Evolutionary conservation across 2,329 filamentous ascomycete species (phyloP).

Genomic region (Clonostachys sp.): DNA sequence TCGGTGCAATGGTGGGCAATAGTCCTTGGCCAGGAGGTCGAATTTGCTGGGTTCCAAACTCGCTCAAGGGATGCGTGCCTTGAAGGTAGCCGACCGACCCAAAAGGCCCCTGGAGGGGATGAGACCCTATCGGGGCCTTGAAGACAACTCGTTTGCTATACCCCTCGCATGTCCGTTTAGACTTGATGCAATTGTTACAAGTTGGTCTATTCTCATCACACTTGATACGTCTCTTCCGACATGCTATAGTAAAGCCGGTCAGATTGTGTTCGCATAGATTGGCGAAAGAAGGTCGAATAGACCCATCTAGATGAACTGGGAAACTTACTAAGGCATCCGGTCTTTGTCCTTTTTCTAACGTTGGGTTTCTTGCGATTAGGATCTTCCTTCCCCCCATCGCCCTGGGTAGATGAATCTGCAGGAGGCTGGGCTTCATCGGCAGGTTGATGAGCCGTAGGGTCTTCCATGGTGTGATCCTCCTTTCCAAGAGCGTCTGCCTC

Average conservation of each 20-base stretch:
- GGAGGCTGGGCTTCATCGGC: background rate
- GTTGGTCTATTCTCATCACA: conserved; percentile 86
- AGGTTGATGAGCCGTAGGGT: background rate
- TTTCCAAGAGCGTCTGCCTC: too few species aligned
- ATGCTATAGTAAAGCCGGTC: conserved; percentile 50
- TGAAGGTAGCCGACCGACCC: conserved; percentile 35
- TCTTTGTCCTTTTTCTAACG: conserved; percentile 75
- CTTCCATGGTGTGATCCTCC: too few species aligned
- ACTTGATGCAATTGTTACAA: conserved; percentile 83
- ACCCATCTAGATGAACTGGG: background rate
- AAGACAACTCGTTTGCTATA: conserved; percentile 80
- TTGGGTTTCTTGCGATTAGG: conserved; percentile 39
- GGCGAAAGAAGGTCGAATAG: background rate
- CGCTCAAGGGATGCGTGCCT: conserved; percentile 18
- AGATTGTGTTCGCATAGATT: conserved; percentile 10
- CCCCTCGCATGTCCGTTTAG: conserved; percentile 77
- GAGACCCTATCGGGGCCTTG: conserved; percentile 58
- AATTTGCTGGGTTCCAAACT: conserved; percentile 24
- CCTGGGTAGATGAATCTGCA: too few species aligned
- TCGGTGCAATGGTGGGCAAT: conserved; percentile 43
- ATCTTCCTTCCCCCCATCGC: conserved; percentile 19
- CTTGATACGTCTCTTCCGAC: conserved; percentile 91
- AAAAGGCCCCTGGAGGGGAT: conserved; percentile 39
- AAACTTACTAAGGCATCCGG: conserved; percentile 78
- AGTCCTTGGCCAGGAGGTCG: conserved; percentile 29